Evolutionary conservation across 139 green algal species (phyloP).

Genomic region (Coelastrella sp.): DNA sequence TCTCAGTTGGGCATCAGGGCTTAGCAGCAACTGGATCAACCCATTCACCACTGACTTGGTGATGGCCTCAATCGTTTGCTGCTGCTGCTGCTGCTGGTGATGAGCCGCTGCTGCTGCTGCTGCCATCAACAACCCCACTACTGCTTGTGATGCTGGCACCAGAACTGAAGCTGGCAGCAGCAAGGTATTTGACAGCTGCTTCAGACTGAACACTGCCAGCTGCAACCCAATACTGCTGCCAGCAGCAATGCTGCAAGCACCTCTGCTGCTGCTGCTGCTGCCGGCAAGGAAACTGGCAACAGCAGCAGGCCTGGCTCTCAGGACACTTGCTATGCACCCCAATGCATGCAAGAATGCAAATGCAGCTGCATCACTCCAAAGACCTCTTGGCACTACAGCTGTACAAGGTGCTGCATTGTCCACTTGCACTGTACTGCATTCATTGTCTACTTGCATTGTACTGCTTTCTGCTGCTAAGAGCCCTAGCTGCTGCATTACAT

Average conservation of each 20-base stretch:
- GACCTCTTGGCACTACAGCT: no score
- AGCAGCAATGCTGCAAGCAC: neutral
- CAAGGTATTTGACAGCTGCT: neutral
- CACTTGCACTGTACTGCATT: no score
- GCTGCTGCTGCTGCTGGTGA: slow-evolving; percentile 22
- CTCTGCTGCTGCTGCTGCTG: slow-evolving; percentile 8
- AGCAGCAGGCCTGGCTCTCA: slow-evolving; percentile 6
- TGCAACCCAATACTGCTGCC: neutral
- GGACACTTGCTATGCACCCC: neutral
- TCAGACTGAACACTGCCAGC: slow-evolving; percentile 3
- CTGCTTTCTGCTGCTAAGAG: neutral
- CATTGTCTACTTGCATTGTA: neutral
- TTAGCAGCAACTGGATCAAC: neutral
- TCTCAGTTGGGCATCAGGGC: slow-evolving; percentile 1
- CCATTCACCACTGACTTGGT: neutral
- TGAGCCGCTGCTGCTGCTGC: neutral
- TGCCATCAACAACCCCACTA: neutral
- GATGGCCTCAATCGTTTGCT: neutral
- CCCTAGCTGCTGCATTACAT: neutral
- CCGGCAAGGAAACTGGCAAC: neutral
- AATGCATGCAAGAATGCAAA: slow-evolving; percentile 24
- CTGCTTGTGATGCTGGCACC: neutral
- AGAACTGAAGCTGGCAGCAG: slow-evolving; percentile 25
- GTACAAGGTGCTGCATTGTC: no score
- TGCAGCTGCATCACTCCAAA: slow-evolving; percentile 10